A percentile compares a stretch with the other conserved stretches of the same genome.
These are phyloP conservation scores for Phytophthora macrochlamydospora DNA, from an alignment of 352 stramenopile genomes.

Conservation along the genomic window DNA sequence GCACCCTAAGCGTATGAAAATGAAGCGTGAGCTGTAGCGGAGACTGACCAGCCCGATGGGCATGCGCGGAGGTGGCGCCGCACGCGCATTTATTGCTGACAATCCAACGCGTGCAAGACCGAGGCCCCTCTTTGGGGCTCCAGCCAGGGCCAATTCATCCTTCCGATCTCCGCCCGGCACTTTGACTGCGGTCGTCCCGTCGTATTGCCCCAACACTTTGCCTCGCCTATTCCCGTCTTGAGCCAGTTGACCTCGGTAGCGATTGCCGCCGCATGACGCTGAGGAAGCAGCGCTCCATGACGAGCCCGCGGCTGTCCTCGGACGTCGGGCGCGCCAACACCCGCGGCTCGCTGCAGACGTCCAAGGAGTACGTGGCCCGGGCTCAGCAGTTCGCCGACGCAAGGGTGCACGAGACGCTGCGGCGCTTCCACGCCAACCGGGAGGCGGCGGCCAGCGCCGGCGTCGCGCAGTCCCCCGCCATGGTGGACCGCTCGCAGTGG, in stretches of 20 bases:
- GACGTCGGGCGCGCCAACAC: constrained; percentile 5
- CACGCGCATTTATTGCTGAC: background rate
- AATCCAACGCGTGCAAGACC: background rate
- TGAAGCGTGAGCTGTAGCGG: background rate
- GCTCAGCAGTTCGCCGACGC: constrained; percentile 40
- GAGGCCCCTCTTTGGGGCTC: too few species aligned
- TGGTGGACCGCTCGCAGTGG: constrained; percentile 50
- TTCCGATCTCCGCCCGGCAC: background rate
- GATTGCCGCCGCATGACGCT: constrained; percentile 3
- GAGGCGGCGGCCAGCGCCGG: constrained; percentile 19
- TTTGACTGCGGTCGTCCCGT: background rate
- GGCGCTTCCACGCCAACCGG: constrained; percentile 47
- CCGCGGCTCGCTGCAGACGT: constrained; percentile 31
- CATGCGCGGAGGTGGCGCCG: too few species aligned
- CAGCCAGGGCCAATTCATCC: too few species aligned
- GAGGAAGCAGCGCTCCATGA: constrained; percentile 20
- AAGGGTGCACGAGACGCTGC: constrained; percentile 39
- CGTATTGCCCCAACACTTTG: background rate
- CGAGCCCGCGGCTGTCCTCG: constrained; percentile 1
- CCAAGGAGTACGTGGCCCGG: constrained; percentile 33
- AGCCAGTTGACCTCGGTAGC: background rate
- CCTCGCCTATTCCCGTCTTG: background rate
- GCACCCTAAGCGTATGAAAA: too few species aligned
- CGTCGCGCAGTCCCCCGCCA: background rate
- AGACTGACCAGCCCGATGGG: too few species aligned